Evolutionary conservation across 768 basidiomycete species (phyloP).

Genomic region (Brasilioporus rufonigricans): DNA sequence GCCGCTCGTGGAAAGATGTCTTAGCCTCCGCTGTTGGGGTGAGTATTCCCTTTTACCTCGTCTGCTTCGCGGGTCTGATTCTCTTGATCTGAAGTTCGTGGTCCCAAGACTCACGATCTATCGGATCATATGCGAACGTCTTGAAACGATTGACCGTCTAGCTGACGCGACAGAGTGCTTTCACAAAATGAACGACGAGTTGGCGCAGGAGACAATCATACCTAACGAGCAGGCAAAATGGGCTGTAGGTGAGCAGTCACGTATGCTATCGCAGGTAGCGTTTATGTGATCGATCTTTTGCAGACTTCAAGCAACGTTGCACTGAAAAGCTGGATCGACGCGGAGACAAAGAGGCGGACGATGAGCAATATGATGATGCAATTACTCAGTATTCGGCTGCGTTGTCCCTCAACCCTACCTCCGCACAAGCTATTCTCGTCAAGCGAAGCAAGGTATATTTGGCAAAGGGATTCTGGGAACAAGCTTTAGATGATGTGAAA

Average conservation of each 20-base stretch:
- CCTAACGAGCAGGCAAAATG: neutral
- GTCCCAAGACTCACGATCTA: neutral
- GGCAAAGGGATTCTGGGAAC: too few relatives aligned
- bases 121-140: neutral
- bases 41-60: neutral
- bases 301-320: too few relatives aligned
- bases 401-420: too few relatives aligned
- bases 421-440: too few relatives aligned
- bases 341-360: too few relatives aligned
- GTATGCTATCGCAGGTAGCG: too few relatives aligned
- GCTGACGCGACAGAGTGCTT: neutral
- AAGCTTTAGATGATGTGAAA: too few relatives aligned
- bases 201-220: neutral
- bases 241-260: neutral
- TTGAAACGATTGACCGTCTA: neutral
- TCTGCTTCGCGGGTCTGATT: neutral
- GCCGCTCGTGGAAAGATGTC: neutral
- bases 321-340: too few relatives aligned
- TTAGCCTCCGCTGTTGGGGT: neutral
- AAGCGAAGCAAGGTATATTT: too few relatives aligned
- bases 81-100: neutral
- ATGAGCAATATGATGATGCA: too few relatives aligned
- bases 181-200: neutral
- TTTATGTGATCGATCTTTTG: too few relatives aligned
- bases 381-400: too few relatives aligned